Conservation (phyloP, 225 moss, liverwort and hornwort genomes). For the Climacium dendroides region DNA sequence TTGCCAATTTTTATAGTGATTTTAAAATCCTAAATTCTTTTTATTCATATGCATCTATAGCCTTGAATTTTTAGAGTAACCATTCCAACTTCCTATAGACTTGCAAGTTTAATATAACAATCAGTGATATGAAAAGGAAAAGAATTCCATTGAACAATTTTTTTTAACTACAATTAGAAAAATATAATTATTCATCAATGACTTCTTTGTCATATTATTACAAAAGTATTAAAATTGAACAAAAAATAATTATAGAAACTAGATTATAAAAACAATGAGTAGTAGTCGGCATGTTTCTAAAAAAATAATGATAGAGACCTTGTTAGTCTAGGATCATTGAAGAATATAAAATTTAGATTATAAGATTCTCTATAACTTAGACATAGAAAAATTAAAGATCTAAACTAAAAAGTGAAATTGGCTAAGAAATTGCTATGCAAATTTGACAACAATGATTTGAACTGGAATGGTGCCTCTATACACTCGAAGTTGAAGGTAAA, state of each 20-base stretch:
- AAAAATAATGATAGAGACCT: too few species aligned
- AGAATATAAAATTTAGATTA: too few species aligned
- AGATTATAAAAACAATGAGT: not conserved
- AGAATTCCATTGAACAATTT: not conserved
- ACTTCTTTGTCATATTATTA: not conserved
- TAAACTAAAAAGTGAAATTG: not conserved
- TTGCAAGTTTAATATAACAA: not conserved
- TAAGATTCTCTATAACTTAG: too few species aligned
- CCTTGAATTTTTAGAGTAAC: not conserved
- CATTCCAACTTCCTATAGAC: not conserved
- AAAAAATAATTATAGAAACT: not conserved
- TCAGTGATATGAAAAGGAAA: not conserved
- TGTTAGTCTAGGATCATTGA: too few species aligned
- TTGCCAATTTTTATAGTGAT: not conserved
- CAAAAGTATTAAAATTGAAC: too few species aligned
- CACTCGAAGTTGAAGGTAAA: not conserved
- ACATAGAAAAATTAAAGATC: too few species aligned
- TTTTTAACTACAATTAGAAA: not conserved
- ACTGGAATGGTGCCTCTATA: too few species aligned
- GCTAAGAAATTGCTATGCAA: not conserved
- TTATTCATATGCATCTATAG: too few species aligned
- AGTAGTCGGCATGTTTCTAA: accelerated
- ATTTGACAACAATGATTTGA: too few species aligned
- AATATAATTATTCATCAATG: not conserved
- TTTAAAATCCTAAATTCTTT: too few species aligned